Conservation (phyloP, 306 rosid genomes). For the Castanea crenata region DNA sequence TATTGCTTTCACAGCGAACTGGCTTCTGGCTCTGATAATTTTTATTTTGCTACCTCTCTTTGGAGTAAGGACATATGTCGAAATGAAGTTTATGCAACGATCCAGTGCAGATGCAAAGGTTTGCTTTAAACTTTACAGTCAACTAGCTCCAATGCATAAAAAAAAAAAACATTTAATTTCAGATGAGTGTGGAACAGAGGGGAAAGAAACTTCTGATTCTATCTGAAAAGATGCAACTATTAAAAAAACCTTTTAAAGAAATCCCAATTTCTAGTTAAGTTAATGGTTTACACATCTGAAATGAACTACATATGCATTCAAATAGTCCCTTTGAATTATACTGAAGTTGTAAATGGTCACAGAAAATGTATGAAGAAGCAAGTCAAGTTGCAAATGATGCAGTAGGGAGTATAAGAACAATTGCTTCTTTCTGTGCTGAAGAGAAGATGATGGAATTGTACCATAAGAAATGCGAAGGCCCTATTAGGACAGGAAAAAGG, state of each 20-base stretch:
- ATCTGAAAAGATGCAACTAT: not conserved
- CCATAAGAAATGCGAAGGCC: slow-evolving; percentile 66
- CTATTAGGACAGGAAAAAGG: slow-evolving; percentile 52
- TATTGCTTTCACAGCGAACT: slow-evolving; percentile 63
- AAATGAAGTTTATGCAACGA: slow-evolving; percentile 56
- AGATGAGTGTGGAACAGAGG: not conserved
- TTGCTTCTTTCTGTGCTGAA: slow-evolving; percentile 84
- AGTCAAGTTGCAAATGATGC: slow-evolving; percentile 79
- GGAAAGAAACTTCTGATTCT: not conserved
- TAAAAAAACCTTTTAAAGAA: not conserved
- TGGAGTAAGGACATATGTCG: slow-evolving; percentile 45
- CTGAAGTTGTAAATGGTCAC: slow-evolving; percentile 12
- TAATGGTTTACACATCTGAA: not conserved
- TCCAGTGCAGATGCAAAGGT: slow-evolving; percentile 73
- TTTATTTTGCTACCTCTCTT: slow-evolving; percentile 57
- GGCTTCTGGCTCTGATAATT: slow-evolving; percentile 64
- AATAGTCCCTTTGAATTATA: not conserved
- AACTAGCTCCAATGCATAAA: not conserved
- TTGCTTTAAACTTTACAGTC: not conserved
- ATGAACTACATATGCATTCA: not conserved
- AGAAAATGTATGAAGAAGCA: slow-evolving; percentile 84
- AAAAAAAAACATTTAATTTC: not conserved
- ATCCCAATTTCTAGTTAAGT: no score
- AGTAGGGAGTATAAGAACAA: slow-evolving; percentile 74
- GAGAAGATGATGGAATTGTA: slow-evolving; percentile 71